Conservation (phyloP, 768 basidiomycete genomes). For the Suillus weaverae region DNA sequence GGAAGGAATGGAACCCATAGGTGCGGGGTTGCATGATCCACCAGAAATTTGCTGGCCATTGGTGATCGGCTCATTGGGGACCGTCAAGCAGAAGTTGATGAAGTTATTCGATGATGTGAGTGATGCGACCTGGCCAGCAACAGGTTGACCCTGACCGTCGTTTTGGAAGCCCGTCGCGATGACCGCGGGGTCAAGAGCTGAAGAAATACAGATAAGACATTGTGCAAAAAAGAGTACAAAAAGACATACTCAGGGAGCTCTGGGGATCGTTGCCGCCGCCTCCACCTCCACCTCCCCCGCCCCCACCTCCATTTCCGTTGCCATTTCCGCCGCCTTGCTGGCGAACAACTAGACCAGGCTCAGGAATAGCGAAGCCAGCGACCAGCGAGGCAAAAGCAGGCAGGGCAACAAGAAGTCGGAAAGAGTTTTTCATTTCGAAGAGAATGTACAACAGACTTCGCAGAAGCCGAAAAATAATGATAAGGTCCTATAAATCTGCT, state of each 20-base stretch:
- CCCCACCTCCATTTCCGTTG: conserved; percentile 16
- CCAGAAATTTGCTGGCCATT: conserved; percentile 52
- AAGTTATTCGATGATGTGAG: conserved; percentile 61
- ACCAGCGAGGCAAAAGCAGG: conserved; percentile 37
- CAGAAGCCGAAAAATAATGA: conserved; percentile 47
- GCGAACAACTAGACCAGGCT: conserved; percentile 18
- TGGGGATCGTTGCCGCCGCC: conserved; percentile 38
- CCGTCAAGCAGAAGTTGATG: conserved; percentile 53
- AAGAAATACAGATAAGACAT: conserved; percentile 13
- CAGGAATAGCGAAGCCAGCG: conserved; percentile 26
- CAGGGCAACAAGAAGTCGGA: conserved; percentile 40
- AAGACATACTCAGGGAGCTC: conserved; percentile 31
- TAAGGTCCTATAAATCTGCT: conserved; percentile 23
- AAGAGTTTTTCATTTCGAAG: conserved; percentile 52
- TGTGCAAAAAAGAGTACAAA: conserved; percentile 7
- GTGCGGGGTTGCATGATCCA: conserved; percentile 60
- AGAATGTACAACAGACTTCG: conserved; percentile 37
- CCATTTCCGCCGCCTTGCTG: conserved; percentile 22
- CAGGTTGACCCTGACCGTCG: conserved; percentile 45
- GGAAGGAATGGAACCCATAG: conserved; percentile 55
- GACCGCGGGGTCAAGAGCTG: conserved; percentile 52
- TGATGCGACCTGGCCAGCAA: conserved; percentile 51
- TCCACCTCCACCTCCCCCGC: conserved; percentile 11
- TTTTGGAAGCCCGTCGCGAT: conserved; percentile 52
- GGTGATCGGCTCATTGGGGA: conserved; percentile 48